Evolutionary conservation across 352 stramenopile genomes (phyloP).

Genomic region (Stramenopiles sp.): DNA sequence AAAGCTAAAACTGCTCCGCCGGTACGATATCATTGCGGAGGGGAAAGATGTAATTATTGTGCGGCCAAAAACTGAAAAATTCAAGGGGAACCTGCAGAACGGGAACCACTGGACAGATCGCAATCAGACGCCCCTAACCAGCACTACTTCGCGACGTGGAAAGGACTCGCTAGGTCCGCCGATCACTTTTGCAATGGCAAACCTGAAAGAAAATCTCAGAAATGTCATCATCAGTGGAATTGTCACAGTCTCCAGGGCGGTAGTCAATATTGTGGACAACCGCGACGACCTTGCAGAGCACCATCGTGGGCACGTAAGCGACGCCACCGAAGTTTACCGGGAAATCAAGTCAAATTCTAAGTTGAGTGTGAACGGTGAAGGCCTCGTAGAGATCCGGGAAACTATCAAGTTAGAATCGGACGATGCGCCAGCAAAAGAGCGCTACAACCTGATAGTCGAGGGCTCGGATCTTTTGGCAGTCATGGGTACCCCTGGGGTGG

Average conservation of each 20-base stretch:
- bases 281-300: neutral
- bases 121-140: too few relatives aligned
- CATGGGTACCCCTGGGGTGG: conserved; percentile 88
- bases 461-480: conserved; percentile 91
- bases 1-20: conserved; percentile 1
- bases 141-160: neutral
- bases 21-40: neutral
- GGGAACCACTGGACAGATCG: too few relatives aligned
- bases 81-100: neutral
- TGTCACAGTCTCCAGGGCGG: neutral
- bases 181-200: conserved; percentile 1
- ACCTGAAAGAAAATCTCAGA: conserved; percentile 9
- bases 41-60: neutral
- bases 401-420: too few relatives aligned
- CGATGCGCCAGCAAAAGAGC: conserved; percentile 19
- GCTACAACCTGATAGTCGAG: conserved; percentile 94
- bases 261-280: neutral
- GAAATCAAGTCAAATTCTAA: too few relatives aligned
- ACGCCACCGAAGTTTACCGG: neutral
- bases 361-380: neutral
- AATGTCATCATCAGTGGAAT: conserved; percentile 12
- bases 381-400: neutral
- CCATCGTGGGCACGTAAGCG: neutral
- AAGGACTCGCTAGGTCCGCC: conserved; percentile 4
- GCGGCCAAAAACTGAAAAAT: conserved; percentile 8